A percentile compares a stretch with the other conserved stretches of the same genome.
Conservation (phyloP, 2,329 filamentous ascomycete genomes). For the Penicillium capsulatum region DNA sequence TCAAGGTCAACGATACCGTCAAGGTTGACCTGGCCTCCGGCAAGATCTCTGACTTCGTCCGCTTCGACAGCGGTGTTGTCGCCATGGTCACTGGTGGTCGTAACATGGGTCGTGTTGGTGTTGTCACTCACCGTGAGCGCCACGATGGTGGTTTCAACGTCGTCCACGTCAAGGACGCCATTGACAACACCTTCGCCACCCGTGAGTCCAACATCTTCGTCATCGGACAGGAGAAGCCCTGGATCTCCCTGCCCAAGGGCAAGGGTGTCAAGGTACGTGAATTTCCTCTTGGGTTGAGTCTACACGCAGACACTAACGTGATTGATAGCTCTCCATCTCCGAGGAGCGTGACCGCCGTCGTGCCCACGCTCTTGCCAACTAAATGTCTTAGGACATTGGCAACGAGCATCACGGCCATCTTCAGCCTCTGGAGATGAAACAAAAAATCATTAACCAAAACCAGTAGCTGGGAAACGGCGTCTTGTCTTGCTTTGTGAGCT, state of each 20-base stretch:
- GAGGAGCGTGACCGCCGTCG: slow-evolving; percentile 99
- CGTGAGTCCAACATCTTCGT: slow-evolving; percentile 99
- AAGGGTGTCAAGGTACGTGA: slow-evolving; percentile 85
- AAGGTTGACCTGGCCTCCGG: slow-evolving; percentile 96
- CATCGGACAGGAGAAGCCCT: slow-evolving; percentile 97
- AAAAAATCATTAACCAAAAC: slow-evolving; percentile 29
- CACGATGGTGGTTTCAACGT: slow-evolving; percentile 99
- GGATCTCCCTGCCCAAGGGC: slow-evolving; percentile 99
- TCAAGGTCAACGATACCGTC: slow-evolving; percentile 99
- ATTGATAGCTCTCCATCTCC: slow-evolving; percentile 75
- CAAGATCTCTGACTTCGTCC: slow-evolving; percentile 98
- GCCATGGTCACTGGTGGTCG: slow-evolving; percentile 99
- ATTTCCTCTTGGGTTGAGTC: background rate
- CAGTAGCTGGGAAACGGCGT: slow-evolving; percentile 32
- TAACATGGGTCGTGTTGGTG: slow-evolving; percentile 99
- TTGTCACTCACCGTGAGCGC: slow-evolving; percentile 99
- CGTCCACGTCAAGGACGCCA: slow-evolving; percentile 99
- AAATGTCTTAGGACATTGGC: slow-evolving; percentile 31
- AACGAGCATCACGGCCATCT: slow-evolving; percentile 15
- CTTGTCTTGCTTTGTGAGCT: slow-evolving; percentile 37
- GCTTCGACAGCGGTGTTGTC: slow-evolving; percentile 97
- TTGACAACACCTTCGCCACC: slow-evolving; percentile 99
- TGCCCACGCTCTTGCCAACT: slow-evolving; percentile 58
- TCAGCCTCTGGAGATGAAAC: slow-evolving; percentile 14
- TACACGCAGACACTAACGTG: slow-evolving; percentile 18